These are phyloP conservation scores for Solanum pennellii DNA, from an alignment of 257 asterid genomes.

Conservation along the genomic window DNA sequence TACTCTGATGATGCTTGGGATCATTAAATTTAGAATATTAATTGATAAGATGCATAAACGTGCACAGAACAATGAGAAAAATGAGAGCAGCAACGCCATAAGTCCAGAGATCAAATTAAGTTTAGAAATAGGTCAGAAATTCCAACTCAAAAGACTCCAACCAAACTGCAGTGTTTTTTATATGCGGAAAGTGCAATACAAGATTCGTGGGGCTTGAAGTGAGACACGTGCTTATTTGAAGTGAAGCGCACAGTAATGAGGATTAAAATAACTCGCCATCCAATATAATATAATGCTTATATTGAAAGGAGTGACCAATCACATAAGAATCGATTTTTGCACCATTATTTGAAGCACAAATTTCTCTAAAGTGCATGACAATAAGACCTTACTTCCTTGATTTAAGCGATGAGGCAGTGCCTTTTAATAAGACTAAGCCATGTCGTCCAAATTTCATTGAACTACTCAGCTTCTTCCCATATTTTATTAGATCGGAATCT, in stretches of 20 bases:
- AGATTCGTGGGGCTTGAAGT: neutral
- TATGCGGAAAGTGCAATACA: neutral
- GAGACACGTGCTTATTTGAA: neutral
- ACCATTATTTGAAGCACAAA: neutral
- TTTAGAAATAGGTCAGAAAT: neutral
- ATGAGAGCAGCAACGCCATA: neutral
- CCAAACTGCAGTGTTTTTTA: neutral
- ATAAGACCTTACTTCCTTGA: neutral
- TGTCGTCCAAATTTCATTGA: neutral
- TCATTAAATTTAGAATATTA: neutral
- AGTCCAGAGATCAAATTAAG: neutral
- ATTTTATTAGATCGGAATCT: neutral
- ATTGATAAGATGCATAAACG: neutral
- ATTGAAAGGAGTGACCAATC: neutral
- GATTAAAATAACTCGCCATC: neutral
- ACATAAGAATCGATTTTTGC: neutral
- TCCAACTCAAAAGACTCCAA: neutral
- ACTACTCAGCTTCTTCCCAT: neutral
- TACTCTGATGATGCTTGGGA: neutral
- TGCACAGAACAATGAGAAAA: neutral
- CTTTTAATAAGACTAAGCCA: neutral
- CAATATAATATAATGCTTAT: neutral
- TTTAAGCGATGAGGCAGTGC: neutral
- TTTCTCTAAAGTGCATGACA: neutral
- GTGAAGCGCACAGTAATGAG: neutral